Conservation (phyloP, 2,329 filamentous ascomycete genomes). For the Epichloe festucae region DNA sequence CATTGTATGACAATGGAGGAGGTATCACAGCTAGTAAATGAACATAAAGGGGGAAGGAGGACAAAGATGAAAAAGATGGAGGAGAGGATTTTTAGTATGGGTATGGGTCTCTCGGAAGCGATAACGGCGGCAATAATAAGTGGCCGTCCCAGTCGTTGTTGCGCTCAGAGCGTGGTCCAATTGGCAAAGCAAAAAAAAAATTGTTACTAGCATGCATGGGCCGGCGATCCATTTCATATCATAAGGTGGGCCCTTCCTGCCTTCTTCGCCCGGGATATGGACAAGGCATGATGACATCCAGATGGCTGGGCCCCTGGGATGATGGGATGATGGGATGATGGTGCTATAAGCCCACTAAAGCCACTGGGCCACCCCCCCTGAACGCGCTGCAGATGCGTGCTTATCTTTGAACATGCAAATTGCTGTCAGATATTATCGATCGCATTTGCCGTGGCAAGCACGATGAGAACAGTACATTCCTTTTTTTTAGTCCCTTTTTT, state of each 20-base stretch:
- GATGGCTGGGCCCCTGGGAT: too few species aligned
- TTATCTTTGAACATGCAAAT: too few species aligned
- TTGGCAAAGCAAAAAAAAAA: slow-evolving; percentile 3
- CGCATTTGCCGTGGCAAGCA: too few species aligned
- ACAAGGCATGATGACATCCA: neutral
- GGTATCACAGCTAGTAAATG: neutral
- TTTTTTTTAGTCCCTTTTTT: too few species aligned
- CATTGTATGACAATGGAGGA: slow-evolving; percentile 42
- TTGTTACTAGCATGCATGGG: slow-evolving; percentile 2
- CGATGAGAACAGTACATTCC: too few species aligned
- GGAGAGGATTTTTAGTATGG: slow-evolving; percentile 16
- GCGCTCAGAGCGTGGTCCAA: neutral
- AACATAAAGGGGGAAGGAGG: slow-evolving; percentile 12
- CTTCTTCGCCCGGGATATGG: neutral
- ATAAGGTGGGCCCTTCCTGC: slow-evolving; percentile 1
- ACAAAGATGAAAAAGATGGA: slow-evolving; percentile 19
- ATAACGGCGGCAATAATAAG: neutral
- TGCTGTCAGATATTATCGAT: too few species aligned
- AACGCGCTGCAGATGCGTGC: too few species aligned
- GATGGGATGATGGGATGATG: neutral
- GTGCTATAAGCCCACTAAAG: neutral
- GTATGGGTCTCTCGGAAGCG: slow-evolving; percentile 7
- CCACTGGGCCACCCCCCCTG: neutral
- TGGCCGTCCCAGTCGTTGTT: neutral
- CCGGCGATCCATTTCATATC: slow-evolving; percentile 2